Percentiles rank a stretch among this genome's conserved stretches.
These are phyloP conservation scores for Aotearoamyces nothofagi DNA, from an alignment of 2,329 filamentous ascomycete genomes.

Conservation along the genomic window DNA sequence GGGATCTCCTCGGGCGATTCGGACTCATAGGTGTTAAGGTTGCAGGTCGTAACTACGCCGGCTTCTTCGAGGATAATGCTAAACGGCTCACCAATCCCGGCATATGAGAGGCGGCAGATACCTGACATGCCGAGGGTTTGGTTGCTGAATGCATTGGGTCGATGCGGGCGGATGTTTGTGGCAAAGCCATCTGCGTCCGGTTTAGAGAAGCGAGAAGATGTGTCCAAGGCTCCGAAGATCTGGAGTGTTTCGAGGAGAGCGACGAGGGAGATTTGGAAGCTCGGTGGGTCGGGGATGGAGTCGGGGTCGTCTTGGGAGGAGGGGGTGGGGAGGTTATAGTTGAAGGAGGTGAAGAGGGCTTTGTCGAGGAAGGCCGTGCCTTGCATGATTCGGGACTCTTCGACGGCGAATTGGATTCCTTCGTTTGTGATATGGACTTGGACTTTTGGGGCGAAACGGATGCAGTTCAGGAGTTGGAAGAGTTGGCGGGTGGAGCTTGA, in stretches of 20 bases:
- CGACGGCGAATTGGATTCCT: constrained; percentile 74
- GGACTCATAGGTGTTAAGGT: constrained; percentile 75
- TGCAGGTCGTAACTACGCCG: constrained; percentile 77
- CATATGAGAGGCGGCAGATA: constrained; percentile 72
- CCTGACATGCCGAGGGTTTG: constrained; percentile 72
- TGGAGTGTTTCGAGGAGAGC: constrained; percentile 88
- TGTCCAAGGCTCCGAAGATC: constrained; percentile 79
- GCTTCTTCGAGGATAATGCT: constrained; percentile 76
- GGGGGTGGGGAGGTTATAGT: constrained; percentile 39
- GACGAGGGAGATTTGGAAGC: constrained; percentile 75
- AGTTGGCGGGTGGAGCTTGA: constrained; percentile 66
- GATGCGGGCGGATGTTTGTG: constrained; percentile 45
- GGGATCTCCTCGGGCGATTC: constrained; percentile 69
- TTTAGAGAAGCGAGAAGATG: constrained; percentile 39
- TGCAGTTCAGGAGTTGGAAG: constrained; percentile 44
- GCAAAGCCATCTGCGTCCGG: constrained; percentile 44
- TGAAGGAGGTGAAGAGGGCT: constrained; percentile 75
- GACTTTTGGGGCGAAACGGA: constrained; percentile 37
- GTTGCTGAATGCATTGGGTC: constrained; percentile 65
- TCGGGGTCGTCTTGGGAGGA: constrained; percentile 23
- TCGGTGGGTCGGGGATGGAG: constrained; percentile 32
- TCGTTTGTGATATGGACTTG: constrained; percentile 68
- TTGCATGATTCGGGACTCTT: constrained; percentile 85
- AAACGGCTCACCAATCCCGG: constrained; percentile 59
- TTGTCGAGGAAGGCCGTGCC: constrained; percentile 77